A percentile compares a stretch with the other conserved stretches of the same genome.
Evolutionary conservation across 805 yeast species (phyloP).

Genomic region (Candida silvicultrix): DNA sequence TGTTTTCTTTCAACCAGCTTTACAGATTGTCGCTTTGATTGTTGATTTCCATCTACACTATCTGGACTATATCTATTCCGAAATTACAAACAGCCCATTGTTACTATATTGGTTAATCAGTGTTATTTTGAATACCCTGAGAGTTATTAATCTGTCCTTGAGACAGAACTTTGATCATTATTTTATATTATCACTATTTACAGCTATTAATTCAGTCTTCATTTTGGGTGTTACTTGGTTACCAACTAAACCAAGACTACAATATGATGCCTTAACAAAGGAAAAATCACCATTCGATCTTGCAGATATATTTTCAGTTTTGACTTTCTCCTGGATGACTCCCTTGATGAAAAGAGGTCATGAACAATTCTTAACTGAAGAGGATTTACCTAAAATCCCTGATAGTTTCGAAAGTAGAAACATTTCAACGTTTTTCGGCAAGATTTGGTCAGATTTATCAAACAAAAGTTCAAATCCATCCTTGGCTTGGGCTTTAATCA

Average conservation of each 20-base stretch:
- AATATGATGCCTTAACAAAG: slow-evolving; percentile 34
- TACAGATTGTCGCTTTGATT: slow-evolving; percentile 35
- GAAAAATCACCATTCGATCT: slow-evolving; percentile 31
- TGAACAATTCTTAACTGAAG: slow-evolving; percentile 41
- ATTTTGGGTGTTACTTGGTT: slow-evolving; percentile 30
- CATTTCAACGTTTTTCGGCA: slow-evolving; percentile 44
- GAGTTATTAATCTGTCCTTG: slow-evolving; percentile 32
- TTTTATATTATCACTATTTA: slow-evolving; percentile 27
- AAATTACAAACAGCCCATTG: slow-evolving; percentile 60
- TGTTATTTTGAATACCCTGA: slow-evolving; percentile 39
- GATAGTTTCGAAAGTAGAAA: slow-evolving; percentile 50
- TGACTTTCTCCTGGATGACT: slow-evolving; percentile 92
- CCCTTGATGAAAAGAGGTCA: slow-evolving; percentile 79
- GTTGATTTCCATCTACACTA: slow-evolving; percentile 57
- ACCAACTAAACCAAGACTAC: slow-evolving; percentile 32
- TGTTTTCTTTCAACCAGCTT: slow-evolving; percentile 30
- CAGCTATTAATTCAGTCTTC: slow-evolving; percentile 24
- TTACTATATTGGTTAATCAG: slow-evolving; percentile 72
- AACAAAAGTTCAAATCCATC: slow-evolving; percentile 42
- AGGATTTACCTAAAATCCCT: slow-evolving; percentile 81
- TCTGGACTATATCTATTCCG: slow-evolving; percentile 62
- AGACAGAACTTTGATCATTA: slow-evolving; percentile 24
- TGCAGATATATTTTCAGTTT: slow-evolving; percentile 63
- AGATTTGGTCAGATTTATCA: slow-evolving; percentile 58
- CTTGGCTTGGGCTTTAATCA: slow-evolving; percentile 50